Evolutionary conservation across 306 rosid species (phyloP), one percentile per base, ranked within the genome.

Genomic region (Mucuna pruriens): DNA sequence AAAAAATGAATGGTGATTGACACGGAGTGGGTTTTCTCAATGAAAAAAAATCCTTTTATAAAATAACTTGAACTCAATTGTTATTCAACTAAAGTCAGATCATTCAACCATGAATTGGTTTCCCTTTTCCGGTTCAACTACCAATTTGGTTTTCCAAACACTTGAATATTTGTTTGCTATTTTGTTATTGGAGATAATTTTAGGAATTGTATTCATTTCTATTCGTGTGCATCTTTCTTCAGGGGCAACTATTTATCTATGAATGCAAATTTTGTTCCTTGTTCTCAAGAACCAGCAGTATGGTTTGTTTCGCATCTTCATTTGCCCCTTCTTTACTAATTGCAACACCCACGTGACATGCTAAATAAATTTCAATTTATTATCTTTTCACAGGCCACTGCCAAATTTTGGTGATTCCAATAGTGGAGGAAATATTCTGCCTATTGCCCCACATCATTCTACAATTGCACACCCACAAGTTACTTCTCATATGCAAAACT

Each of bases 381-480:
- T 68, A 54, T 66, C 65, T 54, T 80, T 80, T 79, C 52, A 75
- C 89, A 93, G 99, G 94, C 85, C 85, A 67, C 83, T 65, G 10
- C 82, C 85, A 45, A 84, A 85, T 77, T 86, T 75, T 52, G 88
- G 90, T 77, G 87, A 87, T 87, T 62, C 91, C 69, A 84, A 46
- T 58, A 39, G 22, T 20, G 87, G 89, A 73, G 93, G 92, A 40
- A 77, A 75, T 76, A 69, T 71, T 78, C 15, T 78, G 83, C 91
- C 86, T 57, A 82, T 71, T 82, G 91, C 90, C 77, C 74, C 87
- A n/a, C 80, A 87, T 87, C 91, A 85, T 82, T 79, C 90, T 29
- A 65, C 91, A 76, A 54, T 75, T 80, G 79, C 86, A 72, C 89
- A 82, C 85, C 84, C 88, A 63, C 89, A 81, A 79, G 85, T 80